phyloP scores from a whole-genome alignment of 441 rosid species.

The Erodium moschatum region DNA sequence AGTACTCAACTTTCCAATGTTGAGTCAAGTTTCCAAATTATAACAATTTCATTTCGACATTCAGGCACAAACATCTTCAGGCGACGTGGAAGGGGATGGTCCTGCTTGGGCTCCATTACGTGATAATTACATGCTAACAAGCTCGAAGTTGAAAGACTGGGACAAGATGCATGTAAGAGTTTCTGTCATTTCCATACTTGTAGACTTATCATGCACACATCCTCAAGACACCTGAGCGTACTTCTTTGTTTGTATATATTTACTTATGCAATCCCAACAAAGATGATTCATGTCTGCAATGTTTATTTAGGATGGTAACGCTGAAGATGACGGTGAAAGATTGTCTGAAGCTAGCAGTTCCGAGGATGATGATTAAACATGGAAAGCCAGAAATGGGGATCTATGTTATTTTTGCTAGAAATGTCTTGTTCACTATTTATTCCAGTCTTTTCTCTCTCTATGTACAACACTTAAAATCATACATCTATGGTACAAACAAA shows the following conservation, averaged over 20 bases:
- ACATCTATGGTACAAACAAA: background rate
- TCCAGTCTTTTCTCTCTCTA: background rate
- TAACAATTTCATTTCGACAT: no score
- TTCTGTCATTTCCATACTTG: no score
- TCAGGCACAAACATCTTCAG: no score
- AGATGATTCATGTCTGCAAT: no score
- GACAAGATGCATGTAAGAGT: constrained; percentile 60
- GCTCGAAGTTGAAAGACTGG: constrained; percentile 84
- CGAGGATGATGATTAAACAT: constrained; percentile 44
- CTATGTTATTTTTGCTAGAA: background rate
- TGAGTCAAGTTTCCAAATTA: no score
- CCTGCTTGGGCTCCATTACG: no score
- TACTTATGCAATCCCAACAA: background rate
- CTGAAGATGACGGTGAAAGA: constrained; percentile 35
- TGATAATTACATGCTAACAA: no score
- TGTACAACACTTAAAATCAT: background rate
- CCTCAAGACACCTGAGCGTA: no score
- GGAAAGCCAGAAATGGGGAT: background rate
- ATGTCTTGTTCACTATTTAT: background rate
- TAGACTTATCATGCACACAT: background rate
- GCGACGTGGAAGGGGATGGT: no score
- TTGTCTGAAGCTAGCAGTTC: constrained; percentile 55
- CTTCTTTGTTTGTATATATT: background rate
- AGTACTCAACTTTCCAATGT: no score
- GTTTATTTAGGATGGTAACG: no score